A percentile compares a stretch with the other conserved stretches of the same genome.
Conservation (phyloP, 2,329 filamentous ascomycete species). For the Fusarium robinianum region DNA sequence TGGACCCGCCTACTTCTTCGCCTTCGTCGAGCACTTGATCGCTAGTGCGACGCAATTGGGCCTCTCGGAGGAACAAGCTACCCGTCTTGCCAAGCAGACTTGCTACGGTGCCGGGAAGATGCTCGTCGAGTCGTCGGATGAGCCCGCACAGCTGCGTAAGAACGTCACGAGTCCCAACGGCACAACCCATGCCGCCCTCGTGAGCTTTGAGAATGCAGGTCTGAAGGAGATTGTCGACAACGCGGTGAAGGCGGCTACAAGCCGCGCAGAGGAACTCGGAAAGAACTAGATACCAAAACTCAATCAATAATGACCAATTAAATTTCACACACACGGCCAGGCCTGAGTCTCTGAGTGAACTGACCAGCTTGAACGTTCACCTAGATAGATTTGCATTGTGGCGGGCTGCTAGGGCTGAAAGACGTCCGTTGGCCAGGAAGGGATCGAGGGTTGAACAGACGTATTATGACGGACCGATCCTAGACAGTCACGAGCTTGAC, state of each 20-base stretch:
- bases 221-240: slow-evolving; percentile 50
- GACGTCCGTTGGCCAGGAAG: no score
- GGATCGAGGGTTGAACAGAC: no score
- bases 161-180: slow-evolving; percentile 59
- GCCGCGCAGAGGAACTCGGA: slow-evolving; percentile 50
- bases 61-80: slow-evolving; percentile 53
- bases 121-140: slow-evolving; percentile 52
- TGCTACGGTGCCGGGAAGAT: slow-evolving; percentile 57
- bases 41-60: slow-evolving; percentile 50
- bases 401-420: no score
- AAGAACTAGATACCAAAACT: slow-evolving; percentile 33
- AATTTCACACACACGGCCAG: no score
- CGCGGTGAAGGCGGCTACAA: slow-evolving; percentile 52
- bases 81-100: slow-evolving; percentile 54
- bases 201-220: slow-evolving; percentile 52
- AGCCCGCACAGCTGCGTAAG: slow-evolving; percentile 52
- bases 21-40: slow-evolving; percentile 56
- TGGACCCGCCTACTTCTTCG: slow-evolving; percentile 58
- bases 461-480: no score
- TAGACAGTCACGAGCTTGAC: no score
- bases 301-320: neutral
- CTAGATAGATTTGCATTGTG: no score
- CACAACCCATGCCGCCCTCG: slow-evolving; percentile 54
- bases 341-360: no score
- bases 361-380: no score